A percentile compares a stretch with the other conserved stretches of the same genome.
phyloP scores from a whole-genome alignment of 345 rosid species.

The Rhizophora apiculata region DNA sequence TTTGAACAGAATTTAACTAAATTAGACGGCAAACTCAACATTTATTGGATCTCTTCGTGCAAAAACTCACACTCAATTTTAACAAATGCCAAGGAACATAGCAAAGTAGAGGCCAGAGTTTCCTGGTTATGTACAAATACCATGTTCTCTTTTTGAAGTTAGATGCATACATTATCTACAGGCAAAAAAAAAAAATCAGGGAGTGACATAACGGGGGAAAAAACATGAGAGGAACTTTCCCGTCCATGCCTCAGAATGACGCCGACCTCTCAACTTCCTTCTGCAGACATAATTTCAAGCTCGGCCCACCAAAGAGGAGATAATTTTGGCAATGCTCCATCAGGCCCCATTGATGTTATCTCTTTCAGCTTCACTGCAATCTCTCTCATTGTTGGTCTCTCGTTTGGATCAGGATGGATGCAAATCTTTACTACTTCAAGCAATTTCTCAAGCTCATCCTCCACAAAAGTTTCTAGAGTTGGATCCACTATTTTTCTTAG shows the following conservation, averaged over 20 bases:
- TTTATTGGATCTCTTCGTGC: too few species aligned
- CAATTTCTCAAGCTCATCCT: conserved; percentile 48
- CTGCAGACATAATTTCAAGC: conserved; percentile 74
- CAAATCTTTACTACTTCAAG: conserved; percentile 61
- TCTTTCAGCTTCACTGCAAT: conserved; percentile 55
- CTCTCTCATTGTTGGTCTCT: conserved; percentile 59
- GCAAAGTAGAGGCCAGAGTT: too few species aligned
- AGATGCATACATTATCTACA: too few species aligned
- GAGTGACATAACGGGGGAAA: too few species aligned
- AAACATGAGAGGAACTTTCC: too few species aligned
- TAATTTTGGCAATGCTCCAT: conserved; percentile 62
- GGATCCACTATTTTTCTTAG: conserved; percentile 61
- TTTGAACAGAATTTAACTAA: too few species aligned
- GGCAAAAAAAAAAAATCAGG: too few species aligned
- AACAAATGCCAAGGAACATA: too few species aligned
- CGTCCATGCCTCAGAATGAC: not conserved
- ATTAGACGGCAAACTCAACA: too few species aligned
- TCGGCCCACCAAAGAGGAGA: conserved; percentile 99
- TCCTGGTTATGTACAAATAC: too few species aligned
- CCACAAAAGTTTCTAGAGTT: conserved; percentile 51
- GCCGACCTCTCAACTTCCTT: conserved; percentile 33
- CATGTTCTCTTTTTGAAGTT: too few species aligned
- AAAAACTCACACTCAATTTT: too few species aligned
- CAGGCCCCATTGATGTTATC: conserved; percentile 71
- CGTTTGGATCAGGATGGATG: conserved; percentile 49